Conservation (phyloP, 2,329 filamentous ascomycete species). For the Trichoderma harzianum region DNA sequence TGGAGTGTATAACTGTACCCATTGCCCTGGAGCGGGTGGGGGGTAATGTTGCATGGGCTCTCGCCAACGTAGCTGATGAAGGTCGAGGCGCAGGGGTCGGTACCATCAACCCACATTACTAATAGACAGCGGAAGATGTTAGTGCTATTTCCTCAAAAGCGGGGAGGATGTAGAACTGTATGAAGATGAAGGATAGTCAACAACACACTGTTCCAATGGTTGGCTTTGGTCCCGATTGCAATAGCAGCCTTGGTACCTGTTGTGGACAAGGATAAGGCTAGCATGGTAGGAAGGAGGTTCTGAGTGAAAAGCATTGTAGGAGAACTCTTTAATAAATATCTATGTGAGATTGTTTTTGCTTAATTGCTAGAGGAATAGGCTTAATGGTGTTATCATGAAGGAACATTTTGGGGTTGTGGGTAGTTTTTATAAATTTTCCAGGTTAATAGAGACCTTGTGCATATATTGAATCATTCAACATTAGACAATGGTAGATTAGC, state of each 20-base stretch:
- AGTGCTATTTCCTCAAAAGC: too few species aligned
- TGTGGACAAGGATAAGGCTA: background rate
- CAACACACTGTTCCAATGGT: background rate
- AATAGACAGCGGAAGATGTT: background rate
- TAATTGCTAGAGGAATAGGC: background rate
- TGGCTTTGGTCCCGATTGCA: background rate
- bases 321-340: background rate
- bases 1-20: background rate
- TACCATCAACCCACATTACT: conserved; percentile 3
- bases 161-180: background rate
- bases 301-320: background rate
- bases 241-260: background rate
- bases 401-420: background rate
- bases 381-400: background rate
- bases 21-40: background rate
- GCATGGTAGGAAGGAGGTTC: background rate
- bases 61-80: background rate
- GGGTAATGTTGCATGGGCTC: background rate
- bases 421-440: background rate
- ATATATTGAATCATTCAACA: background rate
- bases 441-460: background rate
- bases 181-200: background rate
- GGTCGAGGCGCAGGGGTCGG: background rate
- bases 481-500: background rate
- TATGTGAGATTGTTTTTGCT: background rate